Evolutionary conservation across 2,329 filamentous ascomycete species (phyloP).

Genomic region (Xylaria arbuscula): DNA sequence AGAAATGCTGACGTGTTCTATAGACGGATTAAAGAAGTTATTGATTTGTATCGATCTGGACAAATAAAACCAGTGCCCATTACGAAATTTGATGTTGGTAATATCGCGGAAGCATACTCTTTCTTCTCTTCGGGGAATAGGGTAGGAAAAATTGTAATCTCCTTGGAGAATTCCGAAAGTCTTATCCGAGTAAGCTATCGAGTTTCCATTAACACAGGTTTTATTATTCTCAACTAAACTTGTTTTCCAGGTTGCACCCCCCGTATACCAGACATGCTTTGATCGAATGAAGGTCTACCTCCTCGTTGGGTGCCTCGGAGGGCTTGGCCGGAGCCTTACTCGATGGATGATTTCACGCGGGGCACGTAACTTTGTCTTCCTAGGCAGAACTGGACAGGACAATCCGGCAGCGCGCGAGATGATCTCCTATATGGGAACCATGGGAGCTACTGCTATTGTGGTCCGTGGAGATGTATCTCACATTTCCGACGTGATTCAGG

Average conservation of each 20-base stretch:
- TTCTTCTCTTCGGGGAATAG: constrained; percentile 16
- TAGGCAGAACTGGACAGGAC: constrained; percentile 45
- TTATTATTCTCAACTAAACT: no score
- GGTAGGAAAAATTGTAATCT: constrained; percentile 29
- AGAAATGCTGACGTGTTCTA: neutral
- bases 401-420: constrained; percentile 38
- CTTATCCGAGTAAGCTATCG: neutral
- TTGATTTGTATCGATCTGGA: constrained; percentile 11
- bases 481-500: constrained; percentile 14
- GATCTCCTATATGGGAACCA: constrained; percentile 30
- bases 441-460: constrained; percentile 17
- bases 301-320: constrained; percentile 42
- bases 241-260: neutral
- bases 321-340: constrained; percentile 41
- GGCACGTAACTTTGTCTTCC: constrained; percentile 48
- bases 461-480: constrained; percentile 35
- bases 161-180: constrained; percentile 8
- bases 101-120: constrained; percentile 22
- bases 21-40: neutral
- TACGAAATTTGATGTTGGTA: constrained; percentile 9
- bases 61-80: constrained; percentile 9
- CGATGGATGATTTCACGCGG: constrained; percentile 46
- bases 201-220: neutral
- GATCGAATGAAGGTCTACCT: constrained; percentile 25
- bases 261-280: neutral